Evolutionary conservation across 164 flowering plant genomes (phyloP), one percentile per base, ranked within the genome.

Genomic region (Sextonia rubra): DNA sequence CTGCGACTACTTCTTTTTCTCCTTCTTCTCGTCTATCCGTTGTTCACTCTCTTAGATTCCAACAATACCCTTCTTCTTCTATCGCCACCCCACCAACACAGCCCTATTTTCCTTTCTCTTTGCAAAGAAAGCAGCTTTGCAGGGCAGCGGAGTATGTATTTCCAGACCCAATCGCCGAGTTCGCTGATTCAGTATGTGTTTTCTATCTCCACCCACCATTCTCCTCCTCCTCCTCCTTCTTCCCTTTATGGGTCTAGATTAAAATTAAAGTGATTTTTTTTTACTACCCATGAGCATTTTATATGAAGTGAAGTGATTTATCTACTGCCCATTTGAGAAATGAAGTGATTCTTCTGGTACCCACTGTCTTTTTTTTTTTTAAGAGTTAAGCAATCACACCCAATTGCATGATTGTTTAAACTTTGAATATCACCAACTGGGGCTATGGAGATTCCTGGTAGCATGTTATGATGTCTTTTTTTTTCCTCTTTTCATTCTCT

Each of bases 121-220:
- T 64, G 47, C 69, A 12, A 32, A 32, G 44, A 4, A 68, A 80
- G 66, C 83, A 71, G 26, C 77, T 83, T 61, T 87, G 88, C 84
- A 87, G 81, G 60, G 96, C 94, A 24, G 86, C 88, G 0, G 98
- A 91, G 79, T 92, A 92, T 85, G 82, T 85, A 69, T 91, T 92
- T 75, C 97, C 99, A 6, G 95, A 92, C 85, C 98, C 99, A 62
- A 94, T 92, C 79, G 97, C 97, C 18, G 97, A 91, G 74, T 92
- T 94, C 64, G 95, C 97, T 26, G 88, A 86, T 56, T 80, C 91
- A 12, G 98, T 91, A 22, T 76, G 84, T 78, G 44, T 37, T 37
- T 37, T 12, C 68, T 32, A 12, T n/a, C 63, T 22, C 12, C 12
- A 8, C 48, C 64, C 56, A 18, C 56, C 37, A 17, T 61, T 1